A percentile compares a stretch with the other conserved stretches of the same genome.
These are phyloP conservation scores for Aureobasidium vineae DNA, from an alignment of 2,329 filamentous ascomycete species.

Conservation along the genomic window DNA sequence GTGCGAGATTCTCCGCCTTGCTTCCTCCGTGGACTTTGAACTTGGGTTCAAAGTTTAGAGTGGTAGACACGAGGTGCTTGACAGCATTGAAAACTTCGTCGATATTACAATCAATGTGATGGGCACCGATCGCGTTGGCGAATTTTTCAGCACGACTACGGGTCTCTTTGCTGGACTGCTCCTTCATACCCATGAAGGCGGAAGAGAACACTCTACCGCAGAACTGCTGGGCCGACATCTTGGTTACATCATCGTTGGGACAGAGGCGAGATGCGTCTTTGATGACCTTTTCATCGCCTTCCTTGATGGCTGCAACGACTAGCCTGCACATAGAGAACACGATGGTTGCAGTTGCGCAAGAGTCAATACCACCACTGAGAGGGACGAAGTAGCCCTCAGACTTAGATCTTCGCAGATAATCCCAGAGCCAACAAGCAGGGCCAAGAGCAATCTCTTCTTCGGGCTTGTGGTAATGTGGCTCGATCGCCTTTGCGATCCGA, in stretches of 20 bases:
- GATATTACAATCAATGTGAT: slow-evolving; percentile 73
- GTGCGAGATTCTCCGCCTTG: slow-evolving; percentile 59
- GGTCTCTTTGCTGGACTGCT: slow-evolving; percentile 65
- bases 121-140: slow-evolving; percentile 61
- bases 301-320: slow-evolving; percentile 54
- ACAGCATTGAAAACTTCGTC: slow-evolving; percentile 64
- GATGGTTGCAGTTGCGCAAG: slow-evolving; percentile 55
- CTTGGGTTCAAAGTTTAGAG: slow-evolving; percentile 59
- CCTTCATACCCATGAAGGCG: slow-evolving; percentile 66
- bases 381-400: slow-evolving; percentile 58
- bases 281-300: slow-evolving; percentile 56
- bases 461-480: slow-evolving; percentile 57
- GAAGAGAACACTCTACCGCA: slow-evolving; percentile 61
- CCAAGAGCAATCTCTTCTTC: slow-evolving; percentile 67
- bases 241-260: slow-evolving; percentile 53
- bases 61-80: slow-evolving; percentile 57
- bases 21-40: slow-evolving; percentile 65
- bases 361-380: slow-evolving; percentile 61
- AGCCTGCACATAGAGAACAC: slow-evolving; percentile 53
- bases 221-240: slow-evolving; percentile 57
- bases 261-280: slow-evolving; percentile 54
- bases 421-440: slow-evolving; percentile 66
- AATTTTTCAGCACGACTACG: slow-evolving; percentile 64
- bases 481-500: slow-evolving; percentile 39
- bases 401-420: slow-evolving; percentile 56